Evolutionary conservation across 2,329 filamentous ascomycete species (phyloP), one percentile per base, ranked within the genome.

Genomic region (Ophiosphaerella korrae): DNA sequence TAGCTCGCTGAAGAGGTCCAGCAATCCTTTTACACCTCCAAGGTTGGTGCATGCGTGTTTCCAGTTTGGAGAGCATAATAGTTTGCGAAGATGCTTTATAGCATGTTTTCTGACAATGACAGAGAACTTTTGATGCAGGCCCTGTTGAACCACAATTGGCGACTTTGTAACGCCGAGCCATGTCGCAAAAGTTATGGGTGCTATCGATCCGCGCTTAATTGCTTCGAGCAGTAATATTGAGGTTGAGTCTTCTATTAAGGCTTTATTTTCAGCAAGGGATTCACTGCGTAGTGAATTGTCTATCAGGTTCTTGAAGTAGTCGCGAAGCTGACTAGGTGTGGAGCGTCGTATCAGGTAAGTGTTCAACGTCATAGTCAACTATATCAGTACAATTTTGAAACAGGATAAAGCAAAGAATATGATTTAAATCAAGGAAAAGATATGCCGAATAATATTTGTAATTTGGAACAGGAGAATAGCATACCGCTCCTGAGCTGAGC

Each of bases 81-180:
- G 14, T n/a, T 55, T 63, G 3, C 51, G 42, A 7, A 72, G 49
- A 13, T 52, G 51, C 35, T 58, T 62, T 37, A 70, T 61, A 0
- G 56, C 63, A 2, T 51, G 23, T 16, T 33, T 31, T 14, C 70
- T 61, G 23, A 70, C 50, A 3, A 55, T 23, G 14, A 65, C 32
- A 0, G 70, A 72, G 2, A 53, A 16, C 7, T 58, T 51, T 39
- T 72, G 68, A n/a, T 23, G 45, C 7, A 72, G 45, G 9, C 64
- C 62, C 42, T 45, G 14, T 14, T 31, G 34, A 14, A 70, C 39
- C 6, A 56, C 45, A 7, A 18, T 3, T 7, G 64, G 59, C n/a
- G 60, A 63, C 7, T 48, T 48, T 2, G 62, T 57, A 12, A 69
- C 31, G 7, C 55, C 52, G 5, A 73, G 57, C 68, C 68, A 73